Base-by-base conservation (phyloP, 2,329 filamentous ascomycete species). In the Acephala macrosclerotiorum region DNA sequence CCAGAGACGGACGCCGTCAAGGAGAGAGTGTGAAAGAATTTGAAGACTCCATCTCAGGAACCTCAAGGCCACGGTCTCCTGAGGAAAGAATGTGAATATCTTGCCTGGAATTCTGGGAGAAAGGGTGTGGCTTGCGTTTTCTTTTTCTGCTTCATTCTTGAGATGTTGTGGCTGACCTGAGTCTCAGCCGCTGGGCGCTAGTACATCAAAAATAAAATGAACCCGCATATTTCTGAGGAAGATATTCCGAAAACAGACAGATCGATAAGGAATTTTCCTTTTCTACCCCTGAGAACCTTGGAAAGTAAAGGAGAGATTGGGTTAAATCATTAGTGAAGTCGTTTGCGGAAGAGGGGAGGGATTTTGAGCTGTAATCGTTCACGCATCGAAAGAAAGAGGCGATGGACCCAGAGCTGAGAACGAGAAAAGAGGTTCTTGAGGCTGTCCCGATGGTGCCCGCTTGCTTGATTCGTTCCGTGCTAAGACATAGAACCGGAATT, bases 81-180 rank as follows among this genome's bases (percentile, higher is more conserved):
- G 22, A 29, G 49, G 18, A 25, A 53, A 25, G 49, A 53, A 53
- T 53, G 49, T 53, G n/a, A n/a, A 33, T 29, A 25, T 5, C 49
- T 53, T 29, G 9, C 49, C 7, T 18, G 49, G 47, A 9, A 33
- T 12, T 53, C 12, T 53, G 12, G 11, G 5, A 18, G 12, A 53
- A 25, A n/a, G 49, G 26, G 26, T 29, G 49, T 29, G 49, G 49
- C 49, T 53, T 53, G 25, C 49, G 25, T 53, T 29, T 53, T 18
- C 49, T 29, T 33, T 49, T 12, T 26, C 45, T 53, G 3, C 9
- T 53, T 53, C 26, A 26, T 53, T 53, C 26, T 53, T 53, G 51
- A 55, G 51, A 55, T 12, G 11, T 29, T 18, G 51, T 55, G 51
- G 33, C 45, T 35, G 51, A 55, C 7, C 16, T n/a, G 51, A 22